Conservation (phyloP, 345 rosid species). For the Eucalyptus curtisii region DNA sequence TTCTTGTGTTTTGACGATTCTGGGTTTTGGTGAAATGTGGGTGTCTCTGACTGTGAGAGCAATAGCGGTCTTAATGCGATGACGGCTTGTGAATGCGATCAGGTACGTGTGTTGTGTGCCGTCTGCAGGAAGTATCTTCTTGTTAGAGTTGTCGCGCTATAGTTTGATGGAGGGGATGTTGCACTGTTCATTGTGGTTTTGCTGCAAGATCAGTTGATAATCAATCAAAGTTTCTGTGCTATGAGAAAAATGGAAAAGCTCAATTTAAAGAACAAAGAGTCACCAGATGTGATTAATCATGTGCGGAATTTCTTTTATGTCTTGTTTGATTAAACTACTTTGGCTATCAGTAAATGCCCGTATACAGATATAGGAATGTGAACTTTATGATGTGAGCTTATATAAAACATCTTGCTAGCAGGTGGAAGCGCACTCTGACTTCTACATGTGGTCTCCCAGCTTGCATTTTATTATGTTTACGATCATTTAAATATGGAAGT, state of each 20-base stretch:
- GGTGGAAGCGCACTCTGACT: not conserved
- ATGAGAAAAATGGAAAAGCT: not conserved
- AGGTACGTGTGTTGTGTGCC: not conserved
- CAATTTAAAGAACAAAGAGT: fast-evolving
- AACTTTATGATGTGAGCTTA: not conserved
- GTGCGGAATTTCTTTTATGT: not conserved
- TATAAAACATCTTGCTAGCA: not conserved
- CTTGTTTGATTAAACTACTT: not conserved
- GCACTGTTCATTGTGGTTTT: not conserved
- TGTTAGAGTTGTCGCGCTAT: not conserved
- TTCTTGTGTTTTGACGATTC: not conserved
- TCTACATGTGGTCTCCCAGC: not conserved
- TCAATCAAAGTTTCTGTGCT: not conserved
- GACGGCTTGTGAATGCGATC: not conserved
- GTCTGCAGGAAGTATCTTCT: not conserved
- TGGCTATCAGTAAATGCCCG: not conserved
- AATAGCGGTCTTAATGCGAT: not conserved
- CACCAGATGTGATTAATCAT: not conserved
- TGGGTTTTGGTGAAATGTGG: not conserved
- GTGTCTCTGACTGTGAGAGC: not conserved
- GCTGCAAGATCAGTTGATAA: not conserved
- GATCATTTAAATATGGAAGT: not conserved
- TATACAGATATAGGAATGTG: not conserved
- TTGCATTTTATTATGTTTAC: not conserved
- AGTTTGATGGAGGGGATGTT: not conserved